Percentiles rank a stretch among this genome's conserved stretches.
Conservation (phyloP, 164 flowering plant genomes). For the Stephania yunnanensis region DNA sequence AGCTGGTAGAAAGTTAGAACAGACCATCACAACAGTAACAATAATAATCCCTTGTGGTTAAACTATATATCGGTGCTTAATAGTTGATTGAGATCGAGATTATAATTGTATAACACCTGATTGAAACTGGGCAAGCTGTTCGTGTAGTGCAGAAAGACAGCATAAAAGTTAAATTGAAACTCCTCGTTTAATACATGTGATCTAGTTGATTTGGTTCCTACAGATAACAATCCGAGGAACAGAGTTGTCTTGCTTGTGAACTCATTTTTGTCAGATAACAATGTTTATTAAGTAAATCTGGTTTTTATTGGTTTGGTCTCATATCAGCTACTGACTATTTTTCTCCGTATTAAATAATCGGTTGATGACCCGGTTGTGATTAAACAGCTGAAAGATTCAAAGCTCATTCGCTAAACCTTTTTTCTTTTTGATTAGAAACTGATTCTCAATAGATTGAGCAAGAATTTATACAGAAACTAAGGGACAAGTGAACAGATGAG, state of each 20-base stretch:
- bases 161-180: neutral
- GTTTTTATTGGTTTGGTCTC: neutral
- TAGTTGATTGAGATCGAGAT: too few species aligned
- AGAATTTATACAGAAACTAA: too few species aligned
- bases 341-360: neutral
- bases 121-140: neutral
- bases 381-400: neutral
- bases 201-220: neutral
- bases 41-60: too few species aligned
- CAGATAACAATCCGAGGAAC: neutral
- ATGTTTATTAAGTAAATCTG: neutral
- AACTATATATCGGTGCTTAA: too few species aligned
- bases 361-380: neutral
- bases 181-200: neutral
- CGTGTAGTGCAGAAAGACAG: neutral
- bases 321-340: neutral
- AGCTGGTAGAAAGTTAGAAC: neutral
- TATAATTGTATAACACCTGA: too few species aligned
- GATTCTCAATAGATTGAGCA: too few species aligned
- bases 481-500: neutral
- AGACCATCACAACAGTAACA: too few species aligned
- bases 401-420: neutral
- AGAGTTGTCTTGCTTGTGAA: neutral
- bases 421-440: too few species aligned
- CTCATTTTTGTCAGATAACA: neutral